Percentiles rank a stretch among this genome's conserved stretches.
Evolutionary conservation across 495 filamentous ascomycete species (phyloP).

Genomic region (Lepraria neglecta): DNA sequence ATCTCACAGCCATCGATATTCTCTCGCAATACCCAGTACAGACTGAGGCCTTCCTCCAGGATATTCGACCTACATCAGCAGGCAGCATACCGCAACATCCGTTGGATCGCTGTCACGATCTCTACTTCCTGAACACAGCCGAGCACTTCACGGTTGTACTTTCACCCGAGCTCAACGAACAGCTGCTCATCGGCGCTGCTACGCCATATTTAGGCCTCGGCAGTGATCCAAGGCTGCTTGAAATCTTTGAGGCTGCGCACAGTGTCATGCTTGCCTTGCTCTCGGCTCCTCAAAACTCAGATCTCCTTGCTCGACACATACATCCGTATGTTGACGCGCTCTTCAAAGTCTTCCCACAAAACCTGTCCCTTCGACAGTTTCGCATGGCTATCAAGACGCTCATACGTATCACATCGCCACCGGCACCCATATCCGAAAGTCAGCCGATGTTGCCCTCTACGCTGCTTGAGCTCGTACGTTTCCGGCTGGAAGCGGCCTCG

Average conservation of each 20-base stretch:
- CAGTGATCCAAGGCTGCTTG: constrained; percentile 54
- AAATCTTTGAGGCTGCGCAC: constrained; percentile 90
- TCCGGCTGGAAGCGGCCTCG: constrained; percentile 54
- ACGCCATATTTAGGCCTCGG: constrained; percentile 68
- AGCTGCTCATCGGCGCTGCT: constrained; percentile 66
- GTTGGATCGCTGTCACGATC: constrained; percentile 69
- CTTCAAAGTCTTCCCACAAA: constrained; percentile 77
- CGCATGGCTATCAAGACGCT: constrained; percentile 87
- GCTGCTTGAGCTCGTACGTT: constrained; percentile 72
- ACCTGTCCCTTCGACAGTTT: constrained; percentile 84
- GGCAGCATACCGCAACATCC: constrained; percentile 66
- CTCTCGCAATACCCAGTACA: constrained; percentile 66
- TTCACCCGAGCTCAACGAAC: constrained; percentile 57
- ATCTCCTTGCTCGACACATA: constrained; percentile 63
- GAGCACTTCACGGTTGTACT: constrained; percentile 79
- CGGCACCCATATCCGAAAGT: constrained; percentile 60
- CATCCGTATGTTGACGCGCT: constrained; percentile 83
- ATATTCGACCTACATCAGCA: constrained; percentile 51
- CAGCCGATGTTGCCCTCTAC: constrained; percentile 73
- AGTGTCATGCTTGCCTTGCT: constrained; percentile 77
- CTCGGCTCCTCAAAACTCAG: constrained; percentile 67
- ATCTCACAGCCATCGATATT: constrained; percentile 82
- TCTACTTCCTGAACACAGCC: constrained; percentile 85
- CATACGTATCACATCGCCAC: constrained; percentile 78
- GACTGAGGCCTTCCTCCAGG: constrained; percentile 62